Evolutionary conservation across 2,329 filamentous ascomycete genomes (phyloP), one percentile per base, ranked within the genome.

Genomic region (Myriosclerotinia scirpicola): DNA sequence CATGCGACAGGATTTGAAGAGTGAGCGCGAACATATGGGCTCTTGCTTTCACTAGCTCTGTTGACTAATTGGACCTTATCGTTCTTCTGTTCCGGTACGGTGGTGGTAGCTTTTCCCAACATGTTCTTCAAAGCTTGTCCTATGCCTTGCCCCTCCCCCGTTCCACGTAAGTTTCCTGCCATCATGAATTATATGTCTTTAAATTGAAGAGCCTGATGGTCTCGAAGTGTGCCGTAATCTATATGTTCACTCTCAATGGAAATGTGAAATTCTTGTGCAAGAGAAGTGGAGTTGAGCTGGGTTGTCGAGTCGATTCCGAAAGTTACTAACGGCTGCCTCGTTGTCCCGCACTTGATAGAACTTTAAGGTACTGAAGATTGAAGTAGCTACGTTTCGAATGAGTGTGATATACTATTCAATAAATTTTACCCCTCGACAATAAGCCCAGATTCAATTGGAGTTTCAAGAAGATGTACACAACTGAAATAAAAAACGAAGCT

Each of bases 1-100:
- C 95, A 99, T 73, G 89, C 88, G 48, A 98, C 93, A 1, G 89
- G 87, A 77, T 96, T 96, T 72, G 90, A 82, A 77, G 88, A 86
- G 76, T 96, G 92, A 59, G 84, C 87, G 66, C 88, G 87, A 75
- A 90, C 87, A 80, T 90, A 90, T 66, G 88, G 87, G 72, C 86
- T 89, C 73, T 83, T 83, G 76, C 86, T 88, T 75, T 88, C 82
- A 61, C 77, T 79, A 66, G 87, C 81, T 70, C 84, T 81, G 74
- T 90, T 90, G 46, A 77, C 77, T 67, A 87, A 78, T 3, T 66
- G 52, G 8, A 69, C 14, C 48, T 70, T 69, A 40, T 72, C 68
- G 22, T 68, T 69, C 54, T 70, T 68, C 64, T 73, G 38, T 63
- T 63, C 58, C n/a, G 55, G 64, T 17, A 66, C 40, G 7, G 55